Evolutionary conservation across 106 monocot species (phyloP).

Genomic region (Narthecium ossifragum): DNA sequence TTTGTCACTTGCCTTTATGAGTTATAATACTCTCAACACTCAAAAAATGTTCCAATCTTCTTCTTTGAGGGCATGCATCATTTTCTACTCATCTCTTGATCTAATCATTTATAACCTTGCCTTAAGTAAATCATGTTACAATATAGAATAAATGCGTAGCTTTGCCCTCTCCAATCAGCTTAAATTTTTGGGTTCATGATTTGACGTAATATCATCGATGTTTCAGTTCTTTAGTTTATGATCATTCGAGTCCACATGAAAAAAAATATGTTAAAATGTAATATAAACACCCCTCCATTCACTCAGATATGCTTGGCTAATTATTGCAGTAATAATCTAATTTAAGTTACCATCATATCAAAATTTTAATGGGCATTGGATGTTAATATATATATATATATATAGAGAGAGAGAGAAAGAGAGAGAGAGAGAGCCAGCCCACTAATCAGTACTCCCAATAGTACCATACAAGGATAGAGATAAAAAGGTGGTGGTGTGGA

Average conservation of each 20-base stretch:
- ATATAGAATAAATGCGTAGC: too few species aligned
- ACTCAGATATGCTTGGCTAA: too few species aligned
- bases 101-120: background rate
- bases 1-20: background rate
- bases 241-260: background rate
- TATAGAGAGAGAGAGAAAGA: background rate
- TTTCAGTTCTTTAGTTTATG: background rate
- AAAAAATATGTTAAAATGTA: too few species aligned
- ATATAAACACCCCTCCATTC: too few species aligned
- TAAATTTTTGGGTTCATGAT: too few species aligned
- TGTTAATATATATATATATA: background rate
- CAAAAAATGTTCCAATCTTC: background rate
- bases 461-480: conserved; percentile 2
- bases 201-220: background rate
- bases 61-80: background rate
- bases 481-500: background rate
- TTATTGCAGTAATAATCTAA: too few species aligned
- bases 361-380: background rate
- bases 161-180: too few species aligned
- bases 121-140: too few species aligned
- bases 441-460: background rate
- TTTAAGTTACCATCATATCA: background rate
- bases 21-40: too few species aligned
- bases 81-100: background rate
- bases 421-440: background rate